Conservation (phyloP, 2,329 filamentous ascomycete species). For the Grosmannia huntii region DNA sequence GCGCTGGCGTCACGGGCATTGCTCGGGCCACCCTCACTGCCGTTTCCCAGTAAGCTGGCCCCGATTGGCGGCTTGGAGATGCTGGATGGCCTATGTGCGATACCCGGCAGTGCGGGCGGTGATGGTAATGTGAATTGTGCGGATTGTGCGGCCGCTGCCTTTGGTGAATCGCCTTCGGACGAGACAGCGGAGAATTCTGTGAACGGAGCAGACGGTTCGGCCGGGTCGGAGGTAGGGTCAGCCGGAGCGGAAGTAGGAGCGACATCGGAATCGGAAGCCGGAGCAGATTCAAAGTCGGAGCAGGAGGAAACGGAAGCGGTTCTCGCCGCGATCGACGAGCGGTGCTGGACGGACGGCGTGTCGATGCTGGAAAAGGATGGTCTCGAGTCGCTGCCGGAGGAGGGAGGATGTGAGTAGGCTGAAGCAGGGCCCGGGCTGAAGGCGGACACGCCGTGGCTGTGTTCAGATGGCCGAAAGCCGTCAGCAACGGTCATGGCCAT, state of each 20-base stretch:
- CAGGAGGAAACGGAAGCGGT: not conserved
- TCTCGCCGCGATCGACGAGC: not conserved
- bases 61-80: slow-evolving; percentile 35
- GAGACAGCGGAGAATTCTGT: not conserved
- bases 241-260: not conserved
- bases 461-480: slow-evolving; percentile 9
- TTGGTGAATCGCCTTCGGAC: not conserved
- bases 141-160: not conserved
- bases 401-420: not conserved
- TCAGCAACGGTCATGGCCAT: slow-evolving; percentile 7
- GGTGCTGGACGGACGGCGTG: not conserved
- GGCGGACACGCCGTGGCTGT: not conserved
- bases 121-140: not conserved
- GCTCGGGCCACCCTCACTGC: slow-evolving; percentile 15
- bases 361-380: slow-evolving; percentile 4
- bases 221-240: not conserved
- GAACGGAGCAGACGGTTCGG: not conserved
- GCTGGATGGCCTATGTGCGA: slow-evolving; percentile 29
- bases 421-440: not conserved
- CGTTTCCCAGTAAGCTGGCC: slow-evolving; percentile 8
- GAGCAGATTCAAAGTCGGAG: not conserved
- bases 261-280: not conserved
- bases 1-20: not conserved
- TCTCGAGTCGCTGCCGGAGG: not conserved
- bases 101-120: not conserved